Evolutionary conservation across 2,329 filamentous ascomycete genomes (phyloP).

Genomic region (Penicillium occitanis): DNA sequence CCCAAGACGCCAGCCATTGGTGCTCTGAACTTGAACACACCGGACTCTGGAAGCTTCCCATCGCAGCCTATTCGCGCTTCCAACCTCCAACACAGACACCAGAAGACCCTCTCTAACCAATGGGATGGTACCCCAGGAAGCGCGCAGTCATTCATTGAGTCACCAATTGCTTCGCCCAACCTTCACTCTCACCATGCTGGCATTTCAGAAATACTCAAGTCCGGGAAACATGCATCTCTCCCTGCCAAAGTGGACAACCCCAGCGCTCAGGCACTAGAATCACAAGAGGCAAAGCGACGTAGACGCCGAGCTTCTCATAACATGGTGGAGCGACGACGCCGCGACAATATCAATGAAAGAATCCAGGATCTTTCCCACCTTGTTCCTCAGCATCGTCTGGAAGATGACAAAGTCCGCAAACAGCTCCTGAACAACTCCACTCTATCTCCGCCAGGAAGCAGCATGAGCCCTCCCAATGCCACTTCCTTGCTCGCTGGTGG

Average conservation of each 20-base stretch:
- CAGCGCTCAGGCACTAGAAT: slow-evolving; percentile 59
- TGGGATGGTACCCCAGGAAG: slow-evolving; percentile 88
- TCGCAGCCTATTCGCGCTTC: slow-evolving; percentile 75
- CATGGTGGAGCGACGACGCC: slow-evolving; percentile 85
- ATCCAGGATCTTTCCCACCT: slow-evolving; percentile 95
- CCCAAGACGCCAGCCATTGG: slow-evolving; percentile 79
- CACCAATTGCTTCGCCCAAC: slow-evolving; percentile 78
- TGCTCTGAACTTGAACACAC: slow-evolving; percentile 68
- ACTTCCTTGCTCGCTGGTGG: slow-evolving; percentile 86
- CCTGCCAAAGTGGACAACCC: slow-evolving; percentile 75
- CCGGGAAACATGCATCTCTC: slow-evolving; percentile 80
- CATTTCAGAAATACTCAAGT: slow-evolving; percentile 83
- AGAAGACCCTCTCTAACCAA: slow-evolving; percentile 81
- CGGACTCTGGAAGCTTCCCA: slow-evolving; percentile 70
- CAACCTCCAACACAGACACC: slow-evolving; percentile 61
- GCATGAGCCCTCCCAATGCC: slow-evolving; percentile 56
- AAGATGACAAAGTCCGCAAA: slow-evolving; percentile 96
- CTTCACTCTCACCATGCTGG: slow-evolving; percentile 61
- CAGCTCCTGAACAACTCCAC: slow-evolving; percentile 90
- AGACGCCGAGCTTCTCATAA: slow-evolving; percentile 93
- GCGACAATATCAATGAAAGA: slow-evolving; percentile 98
- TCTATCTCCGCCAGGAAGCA: slow-evolving; percentile 75
- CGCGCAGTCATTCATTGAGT: slow-evolving; percentile 81
- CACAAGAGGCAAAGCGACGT: slow-evolving; percentile 91
- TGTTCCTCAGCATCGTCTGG: slow-evolving; percentile 85